Percentiles rank a stretch among this genome's conserved stretches.
Conservation (phyloP, 768 basidiomycete genomes). For the Mycena leptocephala region DNA sequence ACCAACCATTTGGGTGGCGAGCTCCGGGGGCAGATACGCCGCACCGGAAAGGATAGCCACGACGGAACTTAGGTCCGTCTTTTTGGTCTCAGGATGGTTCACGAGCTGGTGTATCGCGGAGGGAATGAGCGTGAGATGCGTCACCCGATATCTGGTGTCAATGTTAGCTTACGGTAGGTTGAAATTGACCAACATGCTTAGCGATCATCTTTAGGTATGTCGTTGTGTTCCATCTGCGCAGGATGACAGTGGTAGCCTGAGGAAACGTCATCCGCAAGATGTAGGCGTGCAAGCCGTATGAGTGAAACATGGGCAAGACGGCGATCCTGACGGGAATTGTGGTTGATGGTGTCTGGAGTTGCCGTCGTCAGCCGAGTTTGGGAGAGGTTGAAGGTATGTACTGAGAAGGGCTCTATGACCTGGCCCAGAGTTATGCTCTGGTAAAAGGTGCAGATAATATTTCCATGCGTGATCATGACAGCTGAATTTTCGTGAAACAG, state of each 20-base stretch:
- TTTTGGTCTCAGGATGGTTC: conserved; percentile 65
- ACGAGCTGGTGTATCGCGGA: conserved; percentile 79
- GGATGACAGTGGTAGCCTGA: conserved; percentile 66
- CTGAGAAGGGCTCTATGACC: conserved; percentile 55
- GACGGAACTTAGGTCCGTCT: conserved; percentile 71
- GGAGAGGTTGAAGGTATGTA: conserved; percentile 43
- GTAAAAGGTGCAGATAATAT: conserved; percentile 62
- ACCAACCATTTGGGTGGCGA: conserved; percentile 58
- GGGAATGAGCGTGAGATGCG: conserved; percentile 68
- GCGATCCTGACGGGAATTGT: conserved; percentile 62
- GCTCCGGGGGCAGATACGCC: conserved; percentile 77
- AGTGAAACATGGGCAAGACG: conserved; percentile 80
- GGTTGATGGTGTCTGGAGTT: neutral
- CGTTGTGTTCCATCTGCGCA: conserved; percentile 76
- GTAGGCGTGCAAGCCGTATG: conserved; percentile 71
- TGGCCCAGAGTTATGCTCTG: conserved; percentile 54
- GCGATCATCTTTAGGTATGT: conserved; percentile 68
- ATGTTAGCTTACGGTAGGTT: neutral
- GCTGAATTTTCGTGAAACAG: conserved; percentile 53
- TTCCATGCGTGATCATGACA: conserved; percentile 82
- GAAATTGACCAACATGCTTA: conserved; percentile 59
- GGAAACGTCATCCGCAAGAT: conserved; percentile 64
- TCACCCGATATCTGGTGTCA: conserved; percentile 67
- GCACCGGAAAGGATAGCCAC: conserved; percentile 67
- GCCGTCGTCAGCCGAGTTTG: neutral